Evolutionary conservation across 768 basidiomycete genomes (phyloP), one percentile per base, ranked within the genome.

Genomic region (Psilocybe cyanescens): DNA sequence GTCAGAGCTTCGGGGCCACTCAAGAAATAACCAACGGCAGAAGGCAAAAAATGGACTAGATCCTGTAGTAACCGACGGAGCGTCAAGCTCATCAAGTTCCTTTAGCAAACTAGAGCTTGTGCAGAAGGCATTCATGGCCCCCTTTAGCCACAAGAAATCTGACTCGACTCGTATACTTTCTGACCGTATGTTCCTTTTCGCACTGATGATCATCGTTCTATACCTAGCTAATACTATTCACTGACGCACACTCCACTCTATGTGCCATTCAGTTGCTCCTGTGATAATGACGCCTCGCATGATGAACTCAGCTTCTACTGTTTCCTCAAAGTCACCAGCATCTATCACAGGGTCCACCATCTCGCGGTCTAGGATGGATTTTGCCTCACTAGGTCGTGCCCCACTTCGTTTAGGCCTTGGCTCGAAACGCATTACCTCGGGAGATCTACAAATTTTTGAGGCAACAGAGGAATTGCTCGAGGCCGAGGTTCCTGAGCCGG

Each of bases 251-350:
- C 41, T 12, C n/a, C 41, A 44, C 41, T 44, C 41, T 14, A 44
- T 52, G 45, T 46, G 47, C 58, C 53, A 37, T 59, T 52, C 70
- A 88, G 94, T 95, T 72, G 93, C 93, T 12, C 93, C 93, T 11
- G 88, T 89, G 62, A 92, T 95, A 67, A 93, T 95, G 92, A 94
- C 92, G 2, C 93, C 94, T 24, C 82, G 87, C 58, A 89, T 94
- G 86, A 85, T 94, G 62, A 85, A 83, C 61, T 84, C 86, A 19
- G 83, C 90, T 6, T 81, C 90, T 2, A 87, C 87, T n/a, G 84
- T 85, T 3, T 84, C 87, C n/a, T 81, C 87, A 29, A 77, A 83
- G 45, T 73, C 78, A 47, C 76, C 72, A 47, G 67, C 70, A 16
- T 76, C 76, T 31, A 65, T 81, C 41, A 67, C 68, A 14, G 71